phyloP scores from a whole-genome alignment of 2,329 filamentous ascomycete species.

The Lachnellula subtilissima region DNA sequence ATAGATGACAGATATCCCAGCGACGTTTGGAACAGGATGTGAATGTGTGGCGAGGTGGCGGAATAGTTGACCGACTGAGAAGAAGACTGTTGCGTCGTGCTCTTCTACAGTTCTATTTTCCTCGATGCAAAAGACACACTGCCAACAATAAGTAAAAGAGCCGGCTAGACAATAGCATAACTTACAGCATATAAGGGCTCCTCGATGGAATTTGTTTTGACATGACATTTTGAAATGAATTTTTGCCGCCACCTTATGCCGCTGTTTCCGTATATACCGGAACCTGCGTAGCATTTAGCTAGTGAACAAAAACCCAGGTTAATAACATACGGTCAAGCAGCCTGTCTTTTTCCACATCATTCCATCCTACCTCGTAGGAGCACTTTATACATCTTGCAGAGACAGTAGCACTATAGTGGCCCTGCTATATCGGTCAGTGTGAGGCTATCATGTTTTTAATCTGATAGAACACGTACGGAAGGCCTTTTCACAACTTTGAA shows the following conservation, averaged over 20 bases:
- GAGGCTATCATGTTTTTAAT: neutral
- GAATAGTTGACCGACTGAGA: slow-evolving; percentile 26
- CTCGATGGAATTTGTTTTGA: slow-evolving; percentile 25
- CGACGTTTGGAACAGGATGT: slow-evolving; percentile 26
- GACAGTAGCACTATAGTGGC: slow-evolving; percentile 26
- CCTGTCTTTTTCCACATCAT: slow-evolving; percentile 28
- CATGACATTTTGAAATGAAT: slow-evolving; percentile 30
- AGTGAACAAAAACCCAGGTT: neutral
- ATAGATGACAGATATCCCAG: slow-evolving; percentile 26
- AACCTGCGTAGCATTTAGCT: slow-evolving; percentile 12
- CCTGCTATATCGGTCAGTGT: slow-evolving; percentile 18
- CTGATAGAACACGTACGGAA: slow-evolving; percentile 18
- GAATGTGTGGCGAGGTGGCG: slow-evolving; percentile 29
- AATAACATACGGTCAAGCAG: slow-evolving; percentile 20
- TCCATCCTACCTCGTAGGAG: slow-evolving; percentile 29
- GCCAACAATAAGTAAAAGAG: neutral
- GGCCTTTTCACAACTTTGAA: slow-evolving; percentile 29
- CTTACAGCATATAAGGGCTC: slow-evolving; percentile 30
- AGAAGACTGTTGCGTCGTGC: slow-evolving; percentile 33
- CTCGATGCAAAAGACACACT: slow-evolving; percentile 32
- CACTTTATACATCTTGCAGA: slow-evolving; percentile 29
- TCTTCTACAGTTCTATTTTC: slow-evolving; percentile 29
- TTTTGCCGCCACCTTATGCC: slow-evolving; percentile 29
- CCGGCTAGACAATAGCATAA: neutral
- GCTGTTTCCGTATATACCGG: slow-evolving; percentile 28